Evolutionary conservation across 345 rosid genomes (phyloP).

Genomic region (Eucalyptus sp.): DNA sequence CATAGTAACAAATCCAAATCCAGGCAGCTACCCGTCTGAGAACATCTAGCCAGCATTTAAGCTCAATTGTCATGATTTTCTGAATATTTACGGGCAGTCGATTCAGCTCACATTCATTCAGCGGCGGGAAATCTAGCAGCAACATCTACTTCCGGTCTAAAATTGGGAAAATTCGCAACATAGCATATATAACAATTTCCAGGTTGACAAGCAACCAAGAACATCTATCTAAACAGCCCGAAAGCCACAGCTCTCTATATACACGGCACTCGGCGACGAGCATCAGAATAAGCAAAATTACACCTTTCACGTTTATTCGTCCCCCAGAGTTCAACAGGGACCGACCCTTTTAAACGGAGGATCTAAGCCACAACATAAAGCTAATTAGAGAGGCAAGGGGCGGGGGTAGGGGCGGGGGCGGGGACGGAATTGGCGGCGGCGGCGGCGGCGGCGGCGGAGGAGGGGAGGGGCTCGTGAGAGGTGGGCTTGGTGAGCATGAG

Average conservation of each 20-base stretch:
- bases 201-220: not conserved
- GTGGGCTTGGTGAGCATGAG: slow-evolving; percentile 28
- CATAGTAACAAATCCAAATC: not conserved
- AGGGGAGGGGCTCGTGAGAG: not conserved
- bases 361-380: not conserved
- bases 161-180: not conserved
- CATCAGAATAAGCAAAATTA: not conserved
- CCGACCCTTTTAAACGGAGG: not conserved
- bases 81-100: not conserved
- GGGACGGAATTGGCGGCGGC: slow-evolving; percentile 9
- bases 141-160: not conserved
- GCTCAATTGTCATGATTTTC: not conserved
- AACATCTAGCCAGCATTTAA: not conserved
- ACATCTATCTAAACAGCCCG: not conserved
- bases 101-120: not conserved
- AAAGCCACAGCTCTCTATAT: not conserved
- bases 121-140: not conserved
- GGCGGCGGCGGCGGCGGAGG: not conserved
- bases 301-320: not conserved
- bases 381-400: not conserved
- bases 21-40: not conserved
- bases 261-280: not conserved
- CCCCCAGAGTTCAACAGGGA: not conserved
- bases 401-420: not conserved
- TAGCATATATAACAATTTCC: not conserved